A percentile compares a stretch with the other conserved stretches of the same genome.
phyloP scores from a whole-genome alignment of 1,139 yeast genomes.

The Saccharomycopsis crataegensis region DNA sequence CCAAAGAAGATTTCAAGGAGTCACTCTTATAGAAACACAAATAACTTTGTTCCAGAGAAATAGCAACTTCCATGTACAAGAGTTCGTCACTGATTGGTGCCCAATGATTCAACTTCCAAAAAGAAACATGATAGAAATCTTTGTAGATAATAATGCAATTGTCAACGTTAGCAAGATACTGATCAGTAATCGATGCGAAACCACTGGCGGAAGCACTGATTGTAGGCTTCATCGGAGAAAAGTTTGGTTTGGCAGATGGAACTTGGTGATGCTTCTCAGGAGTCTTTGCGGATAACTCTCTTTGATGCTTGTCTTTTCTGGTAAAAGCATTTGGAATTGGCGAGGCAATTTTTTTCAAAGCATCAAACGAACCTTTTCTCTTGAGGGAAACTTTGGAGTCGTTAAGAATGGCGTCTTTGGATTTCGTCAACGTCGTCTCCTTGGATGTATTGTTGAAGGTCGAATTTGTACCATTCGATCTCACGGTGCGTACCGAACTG shows the following conservation, averaged over 20 bases:
- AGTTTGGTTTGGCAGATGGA: too few species aligned
- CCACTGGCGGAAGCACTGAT: not conserved
- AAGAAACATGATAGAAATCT: conserved; percentile 5
- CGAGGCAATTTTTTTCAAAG: conserved; percentile 1
- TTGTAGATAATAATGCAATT: conserved; percentile 11
- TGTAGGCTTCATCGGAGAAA: not conserved
- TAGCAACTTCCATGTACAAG: conserved; percentile 12
- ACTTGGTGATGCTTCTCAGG: too few species aligned
- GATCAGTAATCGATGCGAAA: conserved; percentile 7
- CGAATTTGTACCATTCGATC: not conserved
- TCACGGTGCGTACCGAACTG: not conserved
- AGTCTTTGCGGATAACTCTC: conserved; percentile 1
- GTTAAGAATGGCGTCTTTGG: conserved; percentile 4
- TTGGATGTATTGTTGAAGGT: conserved; percentile 4
- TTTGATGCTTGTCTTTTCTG: not conserved
- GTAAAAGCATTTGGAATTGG: not conserved
- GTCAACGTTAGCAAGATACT: conserved; percentile 8
- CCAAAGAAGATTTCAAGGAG: not conserved
- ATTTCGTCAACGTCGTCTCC: conserved; percentile 8
- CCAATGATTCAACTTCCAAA: conserved; percentile 16
- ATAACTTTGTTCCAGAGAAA: conserved; percentile 6
- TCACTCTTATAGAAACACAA: conserved; percentile 10
- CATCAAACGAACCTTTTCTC: conserved; percentile 3
- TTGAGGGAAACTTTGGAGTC: not conserved
- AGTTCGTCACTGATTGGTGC: not conserved